phyloP scores from a whole-genome alignment of 352 stramenopile genomes.

The Globisporangium nunn region DNA sequence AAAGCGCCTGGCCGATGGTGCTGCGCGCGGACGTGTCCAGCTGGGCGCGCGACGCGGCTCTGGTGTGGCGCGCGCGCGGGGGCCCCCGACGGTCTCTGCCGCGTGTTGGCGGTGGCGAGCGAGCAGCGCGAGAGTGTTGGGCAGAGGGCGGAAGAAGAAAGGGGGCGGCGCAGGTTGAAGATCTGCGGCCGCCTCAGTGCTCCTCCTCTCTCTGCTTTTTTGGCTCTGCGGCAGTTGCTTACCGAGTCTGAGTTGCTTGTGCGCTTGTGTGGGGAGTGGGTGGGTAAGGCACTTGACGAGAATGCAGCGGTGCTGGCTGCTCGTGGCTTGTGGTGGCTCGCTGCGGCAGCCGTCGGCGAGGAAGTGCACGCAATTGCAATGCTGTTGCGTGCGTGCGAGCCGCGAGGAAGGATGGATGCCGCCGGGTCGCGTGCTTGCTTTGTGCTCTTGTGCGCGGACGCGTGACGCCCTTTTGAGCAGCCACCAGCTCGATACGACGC shows the following conservation, averaged over 20 bases:
- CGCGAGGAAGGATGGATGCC: too few relatives aligned
- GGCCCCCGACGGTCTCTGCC: conserved; percentile 11
- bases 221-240: not conserved
- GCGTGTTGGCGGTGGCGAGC: not conserved
- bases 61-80: conserved; percentile 2
- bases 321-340: too few relatives aligned
- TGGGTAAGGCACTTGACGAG: too few relatives aligned
- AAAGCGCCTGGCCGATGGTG: conserved; percentile 52
- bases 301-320: too few relatives aligned
- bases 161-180: not conserved
- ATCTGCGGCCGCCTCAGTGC: not conserved
- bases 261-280: too few relatives aligned
- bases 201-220: not conserved
- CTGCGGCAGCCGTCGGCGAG: too few relatives aligned
- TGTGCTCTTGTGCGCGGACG: too few relatives aligned
- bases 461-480: not conserved
- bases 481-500: too few relatives aligned
- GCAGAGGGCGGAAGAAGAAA: not conserved
- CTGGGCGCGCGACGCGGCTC: not conserved
- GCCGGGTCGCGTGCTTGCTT: too few relatives aligned
- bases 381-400: too few relatives aligned
- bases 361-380: too few relatives aligned
- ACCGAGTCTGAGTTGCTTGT: too few relatives aligned
- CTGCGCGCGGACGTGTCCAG: conserved; percentile 2
- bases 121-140: not conserved